Evolutionary conservation across 768 basidiomycete species (phyloP), one percentile per base, ranked within the genome.

Genomic region (Pleurotus platypus): DNA sequence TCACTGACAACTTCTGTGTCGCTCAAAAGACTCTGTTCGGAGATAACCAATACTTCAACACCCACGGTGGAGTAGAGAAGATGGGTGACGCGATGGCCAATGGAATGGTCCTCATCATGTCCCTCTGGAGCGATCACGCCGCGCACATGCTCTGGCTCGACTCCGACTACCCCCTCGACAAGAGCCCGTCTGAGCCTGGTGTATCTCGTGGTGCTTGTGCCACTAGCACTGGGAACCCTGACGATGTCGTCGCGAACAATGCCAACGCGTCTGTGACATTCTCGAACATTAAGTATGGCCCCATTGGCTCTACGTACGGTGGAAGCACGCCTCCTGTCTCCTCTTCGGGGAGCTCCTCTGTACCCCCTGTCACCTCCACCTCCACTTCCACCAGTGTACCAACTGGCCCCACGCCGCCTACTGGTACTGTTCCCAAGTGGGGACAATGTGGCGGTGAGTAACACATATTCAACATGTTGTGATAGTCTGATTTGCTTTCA

Each of bases 111-210:
- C 63, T 75, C 53, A 70, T 72, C 45, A 59, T 76, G 65, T 66
- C 63, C 43, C 55, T 76, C 57, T 73, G 75, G 74, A 73, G 74
- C 61, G 74, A 76, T 67, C 64, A 75, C 62, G 70, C 67, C 18
- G 74, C 65, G 42, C 61, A 68, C 61, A 75, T 76, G 75, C 69
- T 73, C 57, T 76, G 75, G 66, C 71, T 76, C 64, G 74, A 75
- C 67, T 62, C 66, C 60, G 66, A 68, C 70, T 73, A 72, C 65
- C 75, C 66, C 15, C 47, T 51, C 12, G 57, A 48, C 47, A 45
- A 46, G 20, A 64, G 59, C 62, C 63, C 68, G 38, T 62, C 66
- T 48, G 26, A 50, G 24, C 62, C 61, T 55, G 75, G 75, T 59
- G 67, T 72, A 50, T 60, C 68, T 16, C 75, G 75, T 62, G 75